Evolutionary conservation across 2,329 filamentous ascomycete species (phyloP).

Genomic region (Blastomyces silverae): DNA sequence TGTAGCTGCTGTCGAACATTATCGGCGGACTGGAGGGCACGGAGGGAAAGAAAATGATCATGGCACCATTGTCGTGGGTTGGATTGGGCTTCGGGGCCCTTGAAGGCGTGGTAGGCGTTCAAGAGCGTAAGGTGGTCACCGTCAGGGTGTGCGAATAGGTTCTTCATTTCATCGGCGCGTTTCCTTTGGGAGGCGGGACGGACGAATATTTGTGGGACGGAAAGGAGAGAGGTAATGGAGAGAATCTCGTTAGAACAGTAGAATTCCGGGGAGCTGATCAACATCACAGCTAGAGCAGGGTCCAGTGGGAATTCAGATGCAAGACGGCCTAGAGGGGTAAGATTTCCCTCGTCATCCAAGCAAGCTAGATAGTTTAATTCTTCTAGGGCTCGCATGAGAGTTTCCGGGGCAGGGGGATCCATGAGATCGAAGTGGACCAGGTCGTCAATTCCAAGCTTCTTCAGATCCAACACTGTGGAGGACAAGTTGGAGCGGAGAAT

Average conservation of each 20-base stretch:
- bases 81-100: constrained; percentile 60
- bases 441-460: constrained; percentile 93
- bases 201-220: constrained; percentile 88
- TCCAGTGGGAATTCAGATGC: constrained; percentile 95
- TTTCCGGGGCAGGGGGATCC: constrained; percentile 96
- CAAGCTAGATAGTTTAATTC: constrained; percentile 97
- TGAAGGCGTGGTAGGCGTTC: constrained; percentile 98
- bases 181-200: constrained; percentile 79
- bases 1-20: constrained; percentile 87
- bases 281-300: constrained; percentile 90
- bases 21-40: constrained; percentile 84
- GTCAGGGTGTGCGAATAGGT: constrained; percentile 82
- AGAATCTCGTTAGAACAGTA: constrained; percentile 98
- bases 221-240: constrained; percentile 87
- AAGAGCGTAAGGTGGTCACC: constrained; percentile 94
- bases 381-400: constrained; percentile 93
- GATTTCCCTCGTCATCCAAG: constrained; percentile 89
- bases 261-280: constrained; percentile 95
- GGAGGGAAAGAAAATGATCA: constrained; percentile 87
- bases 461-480: constrained; percentile 90
- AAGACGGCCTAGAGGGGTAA: constrained; percentile 75
- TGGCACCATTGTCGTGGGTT: constrained; percentile 91
- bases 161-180: constrained; percentile 95
- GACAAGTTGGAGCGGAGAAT: constrained; percentile 90
- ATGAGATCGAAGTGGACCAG: constrained; percentile 97